A percentile compares a stretch with the other conserved stretches of the same genome.
These are phyloP conservation scores for Saturnispora quitensis DNA, from an alignment of 805 yeast genomes.

Conservation along the genomic window DNA sequence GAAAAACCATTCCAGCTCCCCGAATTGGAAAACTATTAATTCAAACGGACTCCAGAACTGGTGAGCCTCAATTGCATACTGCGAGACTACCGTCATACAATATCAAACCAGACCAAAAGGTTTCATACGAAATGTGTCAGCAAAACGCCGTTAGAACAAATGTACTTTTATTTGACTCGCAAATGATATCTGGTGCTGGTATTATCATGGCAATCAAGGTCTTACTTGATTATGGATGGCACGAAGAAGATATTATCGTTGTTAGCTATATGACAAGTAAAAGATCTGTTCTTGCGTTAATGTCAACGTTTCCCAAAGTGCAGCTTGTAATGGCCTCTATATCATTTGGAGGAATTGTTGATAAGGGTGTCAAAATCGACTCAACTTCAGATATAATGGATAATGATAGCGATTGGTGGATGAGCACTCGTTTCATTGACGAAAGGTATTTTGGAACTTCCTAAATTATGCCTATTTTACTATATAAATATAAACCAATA, in stretches of 20 bases:
- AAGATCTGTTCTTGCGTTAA: slow-evolving; percentile 62
- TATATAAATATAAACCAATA: neutral
- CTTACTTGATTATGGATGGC: slow-evolving; percentile 69
- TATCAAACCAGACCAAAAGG: slow-evolving; percentile 12
- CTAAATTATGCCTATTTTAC: slow-evolving; percentile 2
- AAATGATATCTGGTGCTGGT: slow-evolving; percentile 86
- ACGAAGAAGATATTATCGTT: slow-evolving; percentile 51
- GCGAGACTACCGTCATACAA: slow-evolving; percentile 49
- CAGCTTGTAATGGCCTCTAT: slow-evolving; percentile 61
- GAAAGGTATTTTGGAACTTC: slow-evolving; percentile 67
- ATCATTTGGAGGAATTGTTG: slow-evolving; percentile 12
- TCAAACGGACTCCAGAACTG: slow-evolving; percentile 81
- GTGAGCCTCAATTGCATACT: slow-evolving; percentile 90
- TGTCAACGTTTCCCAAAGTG: slow-evolving; percentile 65
- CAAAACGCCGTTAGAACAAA: slow-evolving; percentile 2
- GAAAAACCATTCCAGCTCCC: slow-evolving; percentile 69
- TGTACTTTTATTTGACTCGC: slow-evolving; percentile 75
- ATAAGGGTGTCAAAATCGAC: slow-evolving; percentile 22
- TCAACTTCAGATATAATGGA: neutral
- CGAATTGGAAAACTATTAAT: slow-evolving; percentile 76
- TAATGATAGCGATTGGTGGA: slow-evolving; percentile 40
- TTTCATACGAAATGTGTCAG: neutral
- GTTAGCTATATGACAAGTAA: slow-evolving; percentile 72
- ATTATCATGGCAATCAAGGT: slow-evolving; percentile 91
- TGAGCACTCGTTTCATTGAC: slow-evolving; percentile 64